Conservation (phyloP, 1,284 basidiomycete species). For the Microbotryum saponariae region DNA sequence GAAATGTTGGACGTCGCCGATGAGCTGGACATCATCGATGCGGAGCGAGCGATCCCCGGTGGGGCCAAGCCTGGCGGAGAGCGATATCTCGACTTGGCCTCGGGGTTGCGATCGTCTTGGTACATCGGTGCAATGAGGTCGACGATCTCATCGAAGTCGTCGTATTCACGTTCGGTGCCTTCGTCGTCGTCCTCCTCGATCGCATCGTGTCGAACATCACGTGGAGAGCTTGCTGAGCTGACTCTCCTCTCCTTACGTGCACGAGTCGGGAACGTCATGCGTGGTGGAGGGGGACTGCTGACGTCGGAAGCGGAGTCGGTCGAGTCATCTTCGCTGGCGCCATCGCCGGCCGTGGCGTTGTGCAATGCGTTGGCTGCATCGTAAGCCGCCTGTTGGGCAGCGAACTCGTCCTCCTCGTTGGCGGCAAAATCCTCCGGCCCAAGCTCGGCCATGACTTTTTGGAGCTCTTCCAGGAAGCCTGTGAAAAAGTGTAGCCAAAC, state of each 20-base stretch:
- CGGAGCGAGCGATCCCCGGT: neutral
- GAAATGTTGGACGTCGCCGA: neutral
- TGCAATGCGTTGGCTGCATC: neutral
- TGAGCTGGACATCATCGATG: neutral
- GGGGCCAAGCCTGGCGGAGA: slow-evolving; percentile 3
- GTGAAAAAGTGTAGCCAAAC: too few relatives aligned
- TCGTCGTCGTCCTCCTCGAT: slow-evolving; percentile 6
- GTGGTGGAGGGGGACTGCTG: too few relatives aligned
- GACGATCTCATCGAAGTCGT: neutral
- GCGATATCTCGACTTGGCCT: slow-evolving; percentile 1
- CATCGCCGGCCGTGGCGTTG: neutral
- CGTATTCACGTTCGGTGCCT: slow-evolving; percentile 4
- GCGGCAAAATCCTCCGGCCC: slow-evolving; percentile 13
- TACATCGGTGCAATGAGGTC: neutral
- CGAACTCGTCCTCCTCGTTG: slow-evolving; percentile 8
- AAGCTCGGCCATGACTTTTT: slow-evolving; percentile 18
- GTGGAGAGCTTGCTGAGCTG: neutral
- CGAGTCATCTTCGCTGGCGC: too few relatives aligned
- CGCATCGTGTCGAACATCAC: neutral
- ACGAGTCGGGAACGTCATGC: too few relatives aligned
- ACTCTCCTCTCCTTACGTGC: too few relatives aligned
- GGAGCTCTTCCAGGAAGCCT: slow-evolving; percentile 22
- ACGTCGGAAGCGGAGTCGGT: too few relatives aligned
- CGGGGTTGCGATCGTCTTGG: too few relatives aligned
- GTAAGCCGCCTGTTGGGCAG: slow-evolving; percentile 17